Evolutionary conservation across 2,329 filamentous ascomycete species (phyloP).

Genomic region (Orbilia blumenaviensis): DNA sequence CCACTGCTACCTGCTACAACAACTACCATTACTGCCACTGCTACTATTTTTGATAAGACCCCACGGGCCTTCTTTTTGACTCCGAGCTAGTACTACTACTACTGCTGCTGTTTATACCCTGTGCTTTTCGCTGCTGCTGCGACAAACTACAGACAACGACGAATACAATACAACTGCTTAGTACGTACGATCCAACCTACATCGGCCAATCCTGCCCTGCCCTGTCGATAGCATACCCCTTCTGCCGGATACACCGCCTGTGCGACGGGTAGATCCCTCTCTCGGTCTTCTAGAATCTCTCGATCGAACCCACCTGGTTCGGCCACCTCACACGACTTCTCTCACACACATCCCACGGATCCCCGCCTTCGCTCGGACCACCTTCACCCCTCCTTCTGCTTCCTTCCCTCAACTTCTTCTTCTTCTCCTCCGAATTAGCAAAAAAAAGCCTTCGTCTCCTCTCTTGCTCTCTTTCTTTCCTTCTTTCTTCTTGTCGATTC

Average conservation of each 20-base stretch:
- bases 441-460: background rate
- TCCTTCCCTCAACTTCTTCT: slow-evolving; percentile 1
- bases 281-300: background rate
- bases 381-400: slow-evolving; percentile 42
- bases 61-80: background rate
- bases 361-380: slow-evolving; percentile 31
- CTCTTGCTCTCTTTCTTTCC: slow-evolving; percentile 18
- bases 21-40: no score
- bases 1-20: no score
- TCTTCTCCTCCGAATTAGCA: slow-evolving; percentile 29
- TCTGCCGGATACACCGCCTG: slow-evolving; percentile 1
- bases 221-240: slow-evolving; percentile 6
- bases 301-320: slow-evolving; percentile 18
- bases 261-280: slow-evolving; percentile 43
- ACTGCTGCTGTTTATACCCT: no score
- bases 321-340: slow-evolving; percentile 54
- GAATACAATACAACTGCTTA: background rate
- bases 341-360: slow-evolving; percentile 24
- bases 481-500: slow-evolving; percentile 26
- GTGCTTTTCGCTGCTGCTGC: no score
- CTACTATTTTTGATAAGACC: no score
- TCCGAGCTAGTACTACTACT: background rate
- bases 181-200: background rate
- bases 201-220: slow-evolving; percentile 5
- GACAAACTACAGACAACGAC: no score